Percentiles rank a stretch among this genome's conserved stretches.
phyloP scores from a whole-genome alignment of 2,329 filamentous ascomycete species.

The Microdochium trichocladiopsis region DNA sequence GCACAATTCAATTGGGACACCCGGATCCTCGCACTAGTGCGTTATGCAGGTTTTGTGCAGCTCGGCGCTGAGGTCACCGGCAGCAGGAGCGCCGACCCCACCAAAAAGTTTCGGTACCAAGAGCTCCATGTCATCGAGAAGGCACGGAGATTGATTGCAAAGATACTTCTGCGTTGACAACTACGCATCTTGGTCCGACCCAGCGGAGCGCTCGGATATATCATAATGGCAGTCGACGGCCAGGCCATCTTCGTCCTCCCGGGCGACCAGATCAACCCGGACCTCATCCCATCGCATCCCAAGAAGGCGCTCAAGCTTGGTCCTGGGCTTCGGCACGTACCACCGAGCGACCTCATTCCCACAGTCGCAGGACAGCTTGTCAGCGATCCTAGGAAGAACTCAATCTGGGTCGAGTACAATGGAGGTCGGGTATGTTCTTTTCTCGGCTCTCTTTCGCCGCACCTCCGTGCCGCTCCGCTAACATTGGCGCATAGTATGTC shows the following conservation, averaged over 20 bases:
- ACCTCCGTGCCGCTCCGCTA: too few relatives aligned
- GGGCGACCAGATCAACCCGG: constrained; percentile 65
- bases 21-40: background rate
- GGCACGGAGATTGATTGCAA: too few relatives aligned
- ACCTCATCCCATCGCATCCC: constrained; percentile 58
- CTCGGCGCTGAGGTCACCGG: background rate
- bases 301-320: constrained; percentile 73
- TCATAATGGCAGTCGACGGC: constrained; percentile 40
- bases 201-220: background rate
- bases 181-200: background rate
- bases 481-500: constrained; percentile 53
- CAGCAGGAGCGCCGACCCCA: background rate
- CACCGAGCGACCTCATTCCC: constrained; percentile 65
- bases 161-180: too few relatives aligned
- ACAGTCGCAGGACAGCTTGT: constrained; percentile 62
- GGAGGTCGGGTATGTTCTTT: constrained; percentile 53
- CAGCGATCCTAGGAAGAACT: constrained; percentile 65
- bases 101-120: background rate
- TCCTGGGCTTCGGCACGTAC: constrained; percentile 75
- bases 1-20: background rate
- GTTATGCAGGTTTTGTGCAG: background rate
- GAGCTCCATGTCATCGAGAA: background rate
- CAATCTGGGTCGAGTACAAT: constrained; percentile 68
- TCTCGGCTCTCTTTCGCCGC: background rate
- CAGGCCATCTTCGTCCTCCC: constrained; percentile 67